These are phyloP conservation scores for Graphilbum fragrans DNA, from an alignment of 2,329 filamentous ascomycete species.

Conservation along the genomic window DNA sequence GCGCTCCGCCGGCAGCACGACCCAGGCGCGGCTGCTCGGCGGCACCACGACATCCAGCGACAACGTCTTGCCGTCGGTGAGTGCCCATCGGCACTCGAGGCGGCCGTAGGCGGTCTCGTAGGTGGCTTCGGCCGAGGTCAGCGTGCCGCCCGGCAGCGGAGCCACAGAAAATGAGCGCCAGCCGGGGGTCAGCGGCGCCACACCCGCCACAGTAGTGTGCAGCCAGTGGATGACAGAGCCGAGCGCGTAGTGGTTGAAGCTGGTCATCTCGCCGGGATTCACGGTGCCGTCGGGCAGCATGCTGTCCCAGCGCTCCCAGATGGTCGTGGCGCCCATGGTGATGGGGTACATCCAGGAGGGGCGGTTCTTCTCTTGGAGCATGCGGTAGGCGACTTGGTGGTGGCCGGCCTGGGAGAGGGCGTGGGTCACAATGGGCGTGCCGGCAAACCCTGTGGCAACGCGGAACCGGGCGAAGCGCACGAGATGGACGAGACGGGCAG, in stretches of 20 bases:
- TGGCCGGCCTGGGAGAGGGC: conserved; percentile 6
- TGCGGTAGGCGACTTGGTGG: conserved; percentile 16
- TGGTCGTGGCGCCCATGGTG: conserved; percentile 24
- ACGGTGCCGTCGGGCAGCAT: conserved; percentile 22
- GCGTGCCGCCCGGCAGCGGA: conserved; percentile 17
- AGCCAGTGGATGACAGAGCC: conserved; percentile 25
- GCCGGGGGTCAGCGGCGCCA: conserved; percentile 16
- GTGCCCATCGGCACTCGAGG: conserved; percentile 16
- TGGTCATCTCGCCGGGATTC: conserved; percentile 26
- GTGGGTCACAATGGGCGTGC: conserved; percentile 13
- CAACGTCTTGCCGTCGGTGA: conserved; percentile 11
- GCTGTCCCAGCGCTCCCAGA: conserved; percentile 29
- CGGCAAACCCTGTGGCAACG: conserved; percentile 16
- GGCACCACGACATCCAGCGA: conserved; percentile 8
- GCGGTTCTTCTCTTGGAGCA: conserved; percentile 19
- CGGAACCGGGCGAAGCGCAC: conserved; percentile 8
- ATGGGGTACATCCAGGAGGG: conserved; percentile 26
- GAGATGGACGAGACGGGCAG: conserved; percentile 1
- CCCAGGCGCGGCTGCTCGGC: conserved; percentile 7
- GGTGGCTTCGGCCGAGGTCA: conserved; percentile 11
- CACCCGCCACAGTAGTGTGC: conserved; percentile 20
- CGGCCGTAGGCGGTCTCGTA: conserved; percentile 21
- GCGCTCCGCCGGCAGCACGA: conserved; percentile 7
- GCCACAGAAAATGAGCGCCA: conserved; percentile 17
- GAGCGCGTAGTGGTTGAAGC: conserved; percentile 28